These are phyloP conservation scores for Aspergillus conjunctus DNA, from an alignment of 495 filamentous ascomycete genomes.

Conservation along the genomic window DNA sequence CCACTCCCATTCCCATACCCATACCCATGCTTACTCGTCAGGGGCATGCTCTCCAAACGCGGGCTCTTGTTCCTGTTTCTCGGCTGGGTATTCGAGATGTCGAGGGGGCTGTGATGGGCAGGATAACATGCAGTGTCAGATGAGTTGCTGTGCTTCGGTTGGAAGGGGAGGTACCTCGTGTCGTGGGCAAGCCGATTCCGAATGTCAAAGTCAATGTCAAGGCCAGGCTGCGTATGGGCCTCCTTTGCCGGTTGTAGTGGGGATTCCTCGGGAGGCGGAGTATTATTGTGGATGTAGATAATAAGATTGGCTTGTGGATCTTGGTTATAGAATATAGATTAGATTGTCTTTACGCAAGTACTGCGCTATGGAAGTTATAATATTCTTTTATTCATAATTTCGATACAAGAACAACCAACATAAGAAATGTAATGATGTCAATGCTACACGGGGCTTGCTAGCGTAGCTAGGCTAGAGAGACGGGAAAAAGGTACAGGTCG, in stretches of 20 bases:
- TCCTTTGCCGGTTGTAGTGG: slow-evolving; percentile 20
- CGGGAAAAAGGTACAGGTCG: slow-evolving; percentile 41
- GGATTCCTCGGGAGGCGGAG: slow-evolving; percentile 4
- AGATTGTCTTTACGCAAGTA: too few species aligned
- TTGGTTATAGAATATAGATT: background rate
- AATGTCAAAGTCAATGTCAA: background rate
- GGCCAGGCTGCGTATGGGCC: slow-evolving; percentile 18
- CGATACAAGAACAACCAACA: slow-evolving; percentile 28
- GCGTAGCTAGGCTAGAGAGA: slow-evolving; percentile 44
- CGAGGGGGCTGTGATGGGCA: too few species aligned
- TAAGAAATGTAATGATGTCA: slow-evolving; percentile 45
- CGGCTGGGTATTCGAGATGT: too few species aligned
- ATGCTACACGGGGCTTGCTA: slow-evolving; percentile 51
- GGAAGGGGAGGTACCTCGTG: background rate
- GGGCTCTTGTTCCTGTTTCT: too few species aligned
- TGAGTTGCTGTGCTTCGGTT: slow-evolving; percentile 17
- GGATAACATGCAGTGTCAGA: slow-evolving; percentile 2
- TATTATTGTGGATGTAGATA: slow-evolving; percentile 1
- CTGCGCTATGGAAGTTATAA: background rate
- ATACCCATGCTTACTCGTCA: too few species aligned
- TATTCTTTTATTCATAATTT: slow-evolving; percentile 31
- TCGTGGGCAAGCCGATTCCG: background rate
- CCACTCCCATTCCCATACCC: too few species aligned
- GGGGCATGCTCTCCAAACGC: too few species aligned
- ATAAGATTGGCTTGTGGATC: background rate